These are phyloP conservation scores for Oleoguttula mirabilis DNA, from an alignment of 495 filamentous ascomycete species.

Conservation along the genomic window DNA sequence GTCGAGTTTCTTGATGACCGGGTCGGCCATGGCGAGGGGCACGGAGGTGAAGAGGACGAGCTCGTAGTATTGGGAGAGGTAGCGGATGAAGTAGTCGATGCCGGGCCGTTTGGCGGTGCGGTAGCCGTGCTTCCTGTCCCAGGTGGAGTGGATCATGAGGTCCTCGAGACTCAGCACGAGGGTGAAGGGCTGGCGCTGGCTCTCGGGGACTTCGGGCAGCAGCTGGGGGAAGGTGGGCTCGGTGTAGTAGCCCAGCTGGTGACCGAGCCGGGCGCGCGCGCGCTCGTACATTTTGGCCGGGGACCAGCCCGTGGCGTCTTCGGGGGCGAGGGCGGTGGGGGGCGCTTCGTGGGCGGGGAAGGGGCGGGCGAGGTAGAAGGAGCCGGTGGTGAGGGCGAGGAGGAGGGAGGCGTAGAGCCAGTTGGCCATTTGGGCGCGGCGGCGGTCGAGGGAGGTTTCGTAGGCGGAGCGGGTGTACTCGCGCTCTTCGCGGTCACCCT, in stretches of 20 bases:
- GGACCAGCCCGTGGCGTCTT: conserved; percentile 43
- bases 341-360: conserved; percentile 66
- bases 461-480: conserved; percentile 70
- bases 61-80: conserved; percentile 94
- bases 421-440: conserved; percentile 57
- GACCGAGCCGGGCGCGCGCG: conserved; percentile 56
- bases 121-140: conserved; percentile 90
- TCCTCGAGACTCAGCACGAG: conserved; percentile 88
- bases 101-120: conserved; percentile 89
- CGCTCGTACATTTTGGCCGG: conserved; percentile 66
- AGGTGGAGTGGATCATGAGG: conserved; percentile 83
- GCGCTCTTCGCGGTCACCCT: conserved; percentile 35
- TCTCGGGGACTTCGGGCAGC: conserved; percentile 75
- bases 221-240: conserved; percentile 92
- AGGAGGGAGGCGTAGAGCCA: conserved; percentile 46
- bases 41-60: conserved; percentile 87
- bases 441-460: conserved; percentile 76
- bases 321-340: conserved; percentile 6
- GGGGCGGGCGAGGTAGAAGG: conserved; percentile 67
- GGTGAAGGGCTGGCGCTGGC: conserved; percentile 77
- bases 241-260: conserved; percentile 78
- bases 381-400: conserved; percentile 39
- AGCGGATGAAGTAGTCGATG: conserved; percentile 92
- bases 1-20: conserved; percentile 83
- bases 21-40: conserved; percentile 68